Conservation (phyloP, 345 rosid genomes). For the Bruguiera gymnorhiza region DNA sequence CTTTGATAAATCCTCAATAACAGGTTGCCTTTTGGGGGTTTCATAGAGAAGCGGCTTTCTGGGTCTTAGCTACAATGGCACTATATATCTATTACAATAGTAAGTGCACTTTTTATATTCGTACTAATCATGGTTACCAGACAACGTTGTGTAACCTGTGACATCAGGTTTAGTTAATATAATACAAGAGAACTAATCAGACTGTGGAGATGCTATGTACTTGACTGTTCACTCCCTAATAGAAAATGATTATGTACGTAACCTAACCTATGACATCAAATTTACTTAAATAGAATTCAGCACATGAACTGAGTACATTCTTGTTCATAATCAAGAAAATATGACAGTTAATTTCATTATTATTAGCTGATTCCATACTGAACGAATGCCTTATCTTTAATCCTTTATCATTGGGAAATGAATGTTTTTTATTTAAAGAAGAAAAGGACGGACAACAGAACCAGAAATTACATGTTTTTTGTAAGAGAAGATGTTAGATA, state of each 20-base stretch:
- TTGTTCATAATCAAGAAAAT: too few species aligned
- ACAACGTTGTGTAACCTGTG: too few species aligned
- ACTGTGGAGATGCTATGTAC: not conserved
- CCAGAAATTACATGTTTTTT: too few species aligned
- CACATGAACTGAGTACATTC: too few species aligned
- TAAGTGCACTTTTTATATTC: not conserved
- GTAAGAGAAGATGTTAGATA: too few species aligned
- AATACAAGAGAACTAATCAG: not conserved
- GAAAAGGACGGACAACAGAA: too few species aligned
- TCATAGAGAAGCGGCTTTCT: constrained; percentile 8
- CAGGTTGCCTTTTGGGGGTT: constrained; percentile 16
- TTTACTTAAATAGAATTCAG: not conserved
- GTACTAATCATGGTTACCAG: not conserved
- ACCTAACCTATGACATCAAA: not conserved
- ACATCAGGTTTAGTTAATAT: not conserved
- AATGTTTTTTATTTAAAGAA: too few species aligned
- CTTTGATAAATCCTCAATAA: constrained; percentile 14
- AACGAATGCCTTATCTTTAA: too few species aligned
- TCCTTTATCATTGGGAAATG: too few species aligned
- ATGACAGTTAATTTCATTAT: too few species aligned
- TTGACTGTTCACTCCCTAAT: not conserved
- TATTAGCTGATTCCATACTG: too few species aligned
- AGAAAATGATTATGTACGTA: too few species aligned
- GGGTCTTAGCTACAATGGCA: constrained; percentile 4
- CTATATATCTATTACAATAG: not conserved